These are phyloP conservation scores for Ophiostoma piceae DNA, from an alignment of 2,329 filamentous ascomycete genomes.

Conservation along the genomic window DNA sequence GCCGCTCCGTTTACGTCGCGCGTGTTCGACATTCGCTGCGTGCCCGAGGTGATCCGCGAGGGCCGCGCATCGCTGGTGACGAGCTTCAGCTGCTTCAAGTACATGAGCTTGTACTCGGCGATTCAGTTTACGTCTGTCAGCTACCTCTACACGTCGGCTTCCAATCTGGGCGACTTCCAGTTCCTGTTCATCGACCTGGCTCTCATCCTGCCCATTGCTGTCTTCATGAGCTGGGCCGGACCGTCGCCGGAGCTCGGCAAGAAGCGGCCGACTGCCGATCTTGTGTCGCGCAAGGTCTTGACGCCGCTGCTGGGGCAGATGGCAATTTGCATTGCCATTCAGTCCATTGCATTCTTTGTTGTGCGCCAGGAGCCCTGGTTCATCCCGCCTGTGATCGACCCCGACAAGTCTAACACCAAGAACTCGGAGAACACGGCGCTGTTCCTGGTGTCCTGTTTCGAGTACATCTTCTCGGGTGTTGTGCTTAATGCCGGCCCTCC, in stretches of 20 bases:
- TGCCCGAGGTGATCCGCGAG: constrained; percentile 88
- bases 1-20: constrained; percentile 96
- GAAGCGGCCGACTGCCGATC: constrained; percentile 84
- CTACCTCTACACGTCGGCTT: constrained; percentile 89
- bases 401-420: constrained; percentile 74
- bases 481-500: constrained; percentile 88
- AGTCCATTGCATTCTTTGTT: constrained; percentile 65
- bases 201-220: constrained; percentile 89
- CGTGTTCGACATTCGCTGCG: constrained; percentile 93
- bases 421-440: constrained; percentile 93
- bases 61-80: constrained; percentile 93
- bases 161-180: constrained; percentile 88
- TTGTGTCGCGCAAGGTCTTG: constrained; percentile 89
- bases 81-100: constrained; percentile 99
- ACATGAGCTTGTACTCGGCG: constrained; percentile 98
- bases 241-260: constrained; percentile 69
- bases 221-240: constrained; percentile 98
- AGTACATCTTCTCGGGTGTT: constrained; percentile 87
- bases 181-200: constrained; percentile 93
- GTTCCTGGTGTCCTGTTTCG: constrained; percentile 86
- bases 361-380: constrained; percentile 83
- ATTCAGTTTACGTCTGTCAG: constrained; percentile 97
- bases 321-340: constrained; percentile 68
- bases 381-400: constrained; percentile 69
- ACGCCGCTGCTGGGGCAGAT: constrained; percentile 88